These are phyloP conservation scores for Neurospora sp. DNA, from an alignment of 495 filamentous ascomycete genomes.

Conservation along the genomic window DNA sequence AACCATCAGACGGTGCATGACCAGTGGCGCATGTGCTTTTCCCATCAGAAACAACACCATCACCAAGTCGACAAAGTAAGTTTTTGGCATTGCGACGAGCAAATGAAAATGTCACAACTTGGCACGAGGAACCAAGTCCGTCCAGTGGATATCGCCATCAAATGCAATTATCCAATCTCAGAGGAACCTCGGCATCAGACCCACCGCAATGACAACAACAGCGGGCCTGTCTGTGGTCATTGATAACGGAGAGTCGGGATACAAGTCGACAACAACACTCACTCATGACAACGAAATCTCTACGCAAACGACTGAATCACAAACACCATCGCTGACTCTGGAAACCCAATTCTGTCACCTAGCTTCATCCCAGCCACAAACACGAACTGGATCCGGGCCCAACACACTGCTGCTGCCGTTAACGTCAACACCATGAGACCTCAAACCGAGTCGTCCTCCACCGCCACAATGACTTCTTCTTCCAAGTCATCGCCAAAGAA, in stretches of 20 bases:
- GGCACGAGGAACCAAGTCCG: neutral
- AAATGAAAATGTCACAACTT: neutral
- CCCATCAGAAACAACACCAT: neutral
- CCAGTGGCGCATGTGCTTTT: neutral
- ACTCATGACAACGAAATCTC: neutral
- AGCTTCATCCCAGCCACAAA: neutral
- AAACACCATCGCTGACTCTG: neutral
- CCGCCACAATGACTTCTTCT: neutral
- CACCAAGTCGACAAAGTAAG: neutral
- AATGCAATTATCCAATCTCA: neutral
- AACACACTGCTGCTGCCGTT: neutral
- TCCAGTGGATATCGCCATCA: neutral
- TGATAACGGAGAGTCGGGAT: neutral
- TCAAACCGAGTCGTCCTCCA: neutral
- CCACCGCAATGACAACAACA: neutral
- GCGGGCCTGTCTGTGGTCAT: neutral
- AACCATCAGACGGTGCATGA: neutral
- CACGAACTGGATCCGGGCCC: neutral
- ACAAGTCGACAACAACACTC: neutral
- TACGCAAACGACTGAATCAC: neutral
- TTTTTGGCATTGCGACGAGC: neutral
- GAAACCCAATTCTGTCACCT: neutral
- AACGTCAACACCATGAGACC: neutral
- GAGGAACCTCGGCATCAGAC: neutral
- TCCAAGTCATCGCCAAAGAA: too few species aligned